Percentiles rank a stretch among this genome's conserved stretches.
phyloP scores from a whole-genome alignment of 108 stramenopile species.

The Cyclotella distinguenda region DNA sequence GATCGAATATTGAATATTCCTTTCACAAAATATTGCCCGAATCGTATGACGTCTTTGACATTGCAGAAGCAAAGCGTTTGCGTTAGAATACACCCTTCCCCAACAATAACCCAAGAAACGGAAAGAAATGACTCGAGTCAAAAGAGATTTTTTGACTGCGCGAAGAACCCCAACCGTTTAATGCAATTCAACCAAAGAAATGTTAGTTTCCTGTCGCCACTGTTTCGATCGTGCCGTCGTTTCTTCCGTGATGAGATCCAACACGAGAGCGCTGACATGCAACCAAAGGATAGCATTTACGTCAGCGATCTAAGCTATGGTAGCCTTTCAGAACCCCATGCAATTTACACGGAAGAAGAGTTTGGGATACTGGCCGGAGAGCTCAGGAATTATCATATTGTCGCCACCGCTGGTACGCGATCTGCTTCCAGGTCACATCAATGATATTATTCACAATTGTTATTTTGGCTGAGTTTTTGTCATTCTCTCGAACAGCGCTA shows the following conservation, averaged over 20 bases:
- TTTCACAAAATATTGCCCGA: background rate
- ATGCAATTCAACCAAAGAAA: background rate
- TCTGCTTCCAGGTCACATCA: background rate
- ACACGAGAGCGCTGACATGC: constrained; percentile 5
- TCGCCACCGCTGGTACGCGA: constrained; percentile 12
- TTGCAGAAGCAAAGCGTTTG: background rate
- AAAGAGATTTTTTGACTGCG: constrained; percentile 32
- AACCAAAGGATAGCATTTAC: constrained; percentile 6
- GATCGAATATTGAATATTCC: background rate
- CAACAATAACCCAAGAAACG: background rate
- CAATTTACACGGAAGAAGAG: constrained; percentile 26
- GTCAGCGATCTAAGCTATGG: constrained; percentile 12
- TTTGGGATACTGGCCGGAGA: constrained; percentile 39
- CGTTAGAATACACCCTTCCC: background rate
- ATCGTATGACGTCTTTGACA: background rate
- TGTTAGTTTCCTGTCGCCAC: constrained; percentile 9
- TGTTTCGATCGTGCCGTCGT: constrained; percentile 27
- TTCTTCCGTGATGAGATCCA: constrained; percentile 2
- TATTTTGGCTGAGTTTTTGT: constrained; percentile 7
- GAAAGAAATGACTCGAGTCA: background rate
- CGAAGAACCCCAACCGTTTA: constrained; percentile 3
- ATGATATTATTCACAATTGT: background rate
- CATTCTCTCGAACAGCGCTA: constrained; percentile 59
- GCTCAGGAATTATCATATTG: constrained; percentile 33
- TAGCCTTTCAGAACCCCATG: constrained; percentile 1